Evolutionary conservation across 2,329 filamentous ascomycete genomes (phyloP).

Genomic region (Juglanconis sp.): DNA sequence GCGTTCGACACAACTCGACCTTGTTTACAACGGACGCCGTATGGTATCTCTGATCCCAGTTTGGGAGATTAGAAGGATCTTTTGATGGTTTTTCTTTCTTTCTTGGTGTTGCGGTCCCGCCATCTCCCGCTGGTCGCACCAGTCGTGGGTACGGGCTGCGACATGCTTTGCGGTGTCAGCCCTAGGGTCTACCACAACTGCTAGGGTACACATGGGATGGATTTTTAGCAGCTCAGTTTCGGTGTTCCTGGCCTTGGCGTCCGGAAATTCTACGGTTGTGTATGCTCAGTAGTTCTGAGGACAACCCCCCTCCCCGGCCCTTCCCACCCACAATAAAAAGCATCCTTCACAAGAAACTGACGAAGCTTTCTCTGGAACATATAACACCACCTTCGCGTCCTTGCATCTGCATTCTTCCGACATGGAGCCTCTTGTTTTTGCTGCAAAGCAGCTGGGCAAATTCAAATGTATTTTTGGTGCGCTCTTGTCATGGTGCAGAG

Average conservation of each 20-base stretch:
- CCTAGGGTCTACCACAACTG: too few species aligned
- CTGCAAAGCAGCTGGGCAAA: not conserved
- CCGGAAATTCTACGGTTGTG: too few species aligned
- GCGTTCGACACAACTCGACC: slow-evolving; percentile 96
- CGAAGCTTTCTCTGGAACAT: too few species aligned
- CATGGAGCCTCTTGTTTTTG: not conserved
- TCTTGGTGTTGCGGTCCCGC: not conserved
- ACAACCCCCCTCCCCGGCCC: too few species aligned
- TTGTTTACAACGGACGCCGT: slow-evolving; percentile 97
- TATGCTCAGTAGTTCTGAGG: too few species aligned
- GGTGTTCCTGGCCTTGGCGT: not conserved
- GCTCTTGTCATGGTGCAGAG: too few species aligned
- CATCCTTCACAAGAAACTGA: too few species aligned
- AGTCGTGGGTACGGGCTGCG: too few species aligned
- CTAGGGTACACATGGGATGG: not conserved
- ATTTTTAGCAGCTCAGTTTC: not conserved
- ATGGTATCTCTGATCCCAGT: slow-evolving; percentile 86
- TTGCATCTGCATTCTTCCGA: too few species aligned
- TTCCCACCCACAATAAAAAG: too few species aligned
- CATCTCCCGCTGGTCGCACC: not conserved
- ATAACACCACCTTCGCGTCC: too few species aligned
- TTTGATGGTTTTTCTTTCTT: not conserved
- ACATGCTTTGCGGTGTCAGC: too few species aligned
- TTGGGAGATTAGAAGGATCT: slow-evolving; percentile 34
- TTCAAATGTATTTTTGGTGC: not conserved